Conservation (phyloP, 305 asterid genomes). For the Fraxinus albicans region DNA sequence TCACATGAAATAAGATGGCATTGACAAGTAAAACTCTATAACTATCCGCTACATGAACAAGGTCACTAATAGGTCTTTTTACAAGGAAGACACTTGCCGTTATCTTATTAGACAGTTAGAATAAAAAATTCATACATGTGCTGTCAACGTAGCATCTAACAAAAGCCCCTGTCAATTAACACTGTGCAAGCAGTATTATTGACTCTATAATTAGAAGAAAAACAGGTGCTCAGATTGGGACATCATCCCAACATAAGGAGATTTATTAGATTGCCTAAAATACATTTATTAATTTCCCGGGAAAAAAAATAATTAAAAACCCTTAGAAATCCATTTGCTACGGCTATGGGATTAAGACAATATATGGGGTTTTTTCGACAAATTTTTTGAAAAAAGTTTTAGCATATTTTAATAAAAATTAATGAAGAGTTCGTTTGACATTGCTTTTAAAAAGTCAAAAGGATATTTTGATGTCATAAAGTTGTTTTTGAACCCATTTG, state of each 20-base stretch:
- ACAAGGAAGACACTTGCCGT: too few species aligned
- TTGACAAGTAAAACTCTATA: background rate
- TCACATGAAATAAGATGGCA: conserved; percentile 24
- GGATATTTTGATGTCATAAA: too few species aligned
- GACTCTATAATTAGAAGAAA: background rate
- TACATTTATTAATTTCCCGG: background rate
- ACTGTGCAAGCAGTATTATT: too few species aligned
- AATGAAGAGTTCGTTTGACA: too few species aligned
- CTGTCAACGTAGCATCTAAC: too few species aligned
- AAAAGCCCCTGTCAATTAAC: too few species aligned
- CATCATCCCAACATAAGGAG: background rate
- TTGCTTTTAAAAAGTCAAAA: too few species aligned
- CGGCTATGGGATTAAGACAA: background rate
- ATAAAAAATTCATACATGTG: too few species aligned
- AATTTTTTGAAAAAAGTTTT: background rate
- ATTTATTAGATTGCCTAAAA: background rate
- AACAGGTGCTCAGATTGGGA: conserved; percentile 11
- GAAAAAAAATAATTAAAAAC: background rate
- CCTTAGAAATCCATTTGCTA: background rate
- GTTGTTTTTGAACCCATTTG: too few species aligned
- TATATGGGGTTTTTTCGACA: background rate
- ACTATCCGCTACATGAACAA: too few species aligned
- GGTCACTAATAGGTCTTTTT: too few species aligned
- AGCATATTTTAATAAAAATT: background rate
- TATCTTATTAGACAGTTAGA: too few species aligned